Evolutionary conservation across 805 yeast genomes (phyloP).

Genomic region (Ogataea kodamae): DNA sequence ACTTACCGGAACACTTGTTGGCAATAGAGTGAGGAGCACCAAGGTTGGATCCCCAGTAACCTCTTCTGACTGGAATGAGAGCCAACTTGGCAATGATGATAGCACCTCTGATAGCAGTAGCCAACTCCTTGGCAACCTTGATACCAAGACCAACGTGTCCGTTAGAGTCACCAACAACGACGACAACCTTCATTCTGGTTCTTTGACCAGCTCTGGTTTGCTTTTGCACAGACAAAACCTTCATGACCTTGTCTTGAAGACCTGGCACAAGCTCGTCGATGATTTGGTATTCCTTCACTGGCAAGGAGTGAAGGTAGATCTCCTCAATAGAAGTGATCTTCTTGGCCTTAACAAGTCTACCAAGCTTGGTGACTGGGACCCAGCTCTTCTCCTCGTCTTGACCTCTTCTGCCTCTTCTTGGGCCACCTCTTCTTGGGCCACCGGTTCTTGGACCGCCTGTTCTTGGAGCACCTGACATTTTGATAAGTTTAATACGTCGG

Average conservation of each 20-base stretch:
- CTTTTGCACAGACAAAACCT: constrained; percentile 99
- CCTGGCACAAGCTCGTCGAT: constrained; percentile 94
- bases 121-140: constrained; percentile 99
- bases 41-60: constrained; percentile 99
- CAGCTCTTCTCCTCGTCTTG: constrained; percentile 96
- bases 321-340: constrained; percentile 95
- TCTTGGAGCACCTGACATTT: constrained; percentile 46
- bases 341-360: constrained; percentile 99
- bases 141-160: constrained; percentile 99
- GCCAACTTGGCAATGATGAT: constrained; percentile 98
- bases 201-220: constrained; percentile 99
- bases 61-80: constrained; percentile 99
- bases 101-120: constrained; percentile 99
- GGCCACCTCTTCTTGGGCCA: constrained; percentile 58
- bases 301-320: constrained; percentile 98
- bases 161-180: constrained; percentile 98
- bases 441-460: constrained; percentile 52
- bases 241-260: constrained; percentile 98
- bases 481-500: constrained; percentile 40
- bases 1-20: constrained; percentile 98
- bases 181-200: constrained; percentile 99
- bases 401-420: constrained; percentile 66
- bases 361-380: constrained; percentile 99
- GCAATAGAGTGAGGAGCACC: constrained; percentile 99
- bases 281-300: constrained; percentile 99